phyloP scores from a whole-genome alignment of 2,329 filamentous ascomycete genomes.

The Neospermospora avenae region DNA sequence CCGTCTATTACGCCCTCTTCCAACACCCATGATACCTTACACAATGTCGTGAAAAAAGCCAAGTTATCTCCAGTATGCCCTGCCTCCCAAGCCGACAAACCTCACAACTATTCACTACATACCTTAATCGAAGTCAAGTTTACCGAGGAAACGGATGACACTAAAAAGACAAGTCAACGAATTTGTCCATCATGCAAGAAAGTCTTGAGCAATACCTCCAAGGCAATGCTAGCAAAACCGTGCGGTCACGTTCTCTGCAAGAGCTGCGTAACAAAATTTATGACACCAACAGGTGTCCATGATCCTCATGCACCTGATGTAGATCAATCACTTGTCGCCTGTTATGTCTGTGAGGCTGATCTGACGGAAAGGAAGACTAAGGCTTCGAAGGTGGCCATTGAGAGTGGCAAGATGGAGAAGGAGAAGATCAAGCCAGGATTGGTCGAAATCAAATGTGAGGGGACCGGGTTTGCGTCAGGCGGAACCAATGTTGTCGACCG shows the following conservation, averaged over 20 bases:
- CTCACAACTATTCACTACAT: slow-evolving; percentile 76
- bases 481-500: slow-evolving; percentile 80
- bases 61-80: slow-evolving; percentile 76
- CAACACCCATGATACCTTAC: slow-evolving; percentile 54
- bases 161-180: slow-evolving; percentile 44
- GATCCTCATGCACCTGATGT: slow-evolving; percentile 57
- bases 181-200: slow-evolving; percentile 87
- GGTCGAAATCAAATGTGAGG: slow-evolving; percentile 78
- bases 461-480: slow-evolving; percentile 89
- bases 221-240: slow-evolving; percentile 77
- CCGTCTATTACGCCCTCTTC: slow-evolving; percentile 74
- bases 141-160: slow-evolving; percentile 61
- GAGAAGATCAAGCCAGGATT: slow-evolving; percentile 66
- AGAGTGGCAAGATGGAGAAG: slow-evolving; percentile 47
- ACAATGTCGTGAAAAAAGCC: slow-evolving; percentile 54
- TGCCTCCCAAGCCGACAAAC: slow-evolving; percentile 60
- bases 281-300: slow-evolving; percentile 54
- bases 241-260: slow-evolving; percentile 92
- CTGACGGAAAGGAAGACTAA: slow-evolving; percentile 49
- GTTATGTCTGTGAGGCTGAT: slow-evolving; percentile 84
- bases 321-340: slow-evolving; percentile 54
- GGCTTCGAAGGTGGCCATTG: slow-evolving; percentile 46
- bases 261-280: slow-evolving; percentile 79
- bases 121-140: slow-evolving; percentile 74
- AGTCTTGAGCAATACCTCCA: slow-evolving; percentile 74